Evolutionary conservation across 2,329 filamentous ascomycete genomes (phyloP), one percentile per base, ranked within the genome.

Genomic region (Lachnellula arida): DNA sequence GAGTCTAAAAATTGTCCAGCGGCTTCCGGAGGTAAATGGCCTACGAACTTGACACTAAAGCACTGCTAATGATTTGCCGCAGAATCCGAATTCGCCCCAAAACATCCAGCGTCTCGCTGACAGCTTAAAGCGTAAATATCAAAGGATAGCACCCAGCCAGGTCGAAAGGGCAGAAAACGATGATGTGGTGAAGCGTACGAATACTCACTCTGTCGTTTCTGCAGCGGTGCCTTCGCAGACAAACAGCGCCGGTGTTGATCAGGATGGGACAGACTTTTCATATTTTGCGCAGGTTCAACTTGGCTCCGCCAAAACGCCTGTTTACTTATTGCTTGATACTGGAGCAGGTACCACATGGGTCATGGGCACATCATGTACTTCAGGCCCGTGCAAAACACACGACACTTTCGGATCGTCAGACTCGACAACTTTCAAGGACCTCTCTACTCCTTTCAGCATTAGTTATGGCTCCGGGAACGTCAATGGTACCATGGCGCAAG

Each of bases 341-440:
- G 85, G 85, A 25, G 83, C 84, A 40, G 81, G 81, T 22, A 90
- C 89, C 56, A 91, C 86, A 12, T 96, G 91, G 91, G 82, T 96
- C 19, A 94, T 94, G 82, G 82, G 86, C 32, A 76, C 82, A 15
- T 74, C 78, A 53, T 96, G 91, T 74, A 77, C 71, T 15, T 83
- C 82, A 3, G 71, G 77, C 23, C 81, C 89, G 4, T 96, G 91
- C 70, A 69, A 73, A 32, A 75, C 78, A 62, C 91, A 96, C 70
- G 84, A 84, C 65, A 83, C 80, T 0, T 93, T 90, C 67, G 87
- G 87, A 14, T 68, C 78, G 4, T 72, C 75, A 3, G 81, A 87
- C 61, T 96, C 91, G 3, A 79, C 74, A 48, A 84, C 85, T 2
- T 79, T 89, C 49, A 72, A 82, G 60, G 72, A 76, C 35, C 77